These are phyloP conservation scores for Leccinum solheimii DNA, from an alignment of 1,284 basidiomycete genomes.

Conservation along the genomic window DNA sequence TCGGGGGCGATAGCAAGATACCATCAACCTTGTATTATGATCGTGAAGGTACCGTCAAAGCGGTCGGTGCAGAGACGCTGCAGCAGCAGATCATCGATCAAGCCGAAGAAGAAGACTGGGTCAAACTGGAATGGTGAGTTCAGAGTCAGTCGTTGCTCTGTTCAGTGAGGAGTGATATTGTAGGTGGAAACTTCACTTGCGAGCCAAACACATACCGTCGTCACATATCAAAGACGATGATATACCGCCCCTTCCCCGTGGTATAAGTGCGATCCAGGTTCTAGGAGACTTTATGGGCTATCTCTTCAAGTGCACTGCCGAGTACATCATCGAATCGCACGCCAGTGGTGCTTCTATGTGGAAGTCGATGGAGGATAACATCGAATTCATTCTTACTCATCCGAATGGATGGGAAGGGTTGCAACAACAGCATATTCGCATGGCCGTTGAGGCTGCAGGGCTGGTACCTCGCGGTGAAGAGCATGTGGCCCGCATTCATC, in stretches of 20 bases:
- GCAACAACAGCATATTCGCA: background rate
- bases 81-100: background rate
- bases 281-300: background rate
- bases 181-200: background rate
- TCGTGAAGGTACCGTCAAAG: background rate
- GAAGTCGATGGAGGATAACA: background rate
- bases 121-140: background rate
- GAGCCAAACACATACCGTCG: background rate
- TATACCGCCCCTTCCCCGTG: background rate
- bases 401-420: background rate
- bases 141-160: background rate
- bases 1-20: conserved; percentile 1
- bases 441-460: background rate
- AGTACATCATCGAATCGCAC: background rate
- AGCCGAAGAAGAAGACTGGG: background rate
- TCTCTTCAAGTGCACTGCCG: background rate
- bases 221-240: background rate
- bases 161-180: background rate
- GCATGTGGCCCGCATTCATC: background rate
- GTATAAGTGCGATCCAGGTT: background rate
- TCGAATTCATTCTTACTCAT: background rate
- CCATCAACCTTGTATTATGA: background rate
- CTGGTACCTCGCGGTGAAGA: background rate
- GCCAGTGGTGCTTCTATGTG: background rate
- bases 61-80: background rate